Evolutionary conservation across 2,329 filamentous ascomycete genomes (phyloP).

Genomic region (Achaetomium macrosporum): DNA sequence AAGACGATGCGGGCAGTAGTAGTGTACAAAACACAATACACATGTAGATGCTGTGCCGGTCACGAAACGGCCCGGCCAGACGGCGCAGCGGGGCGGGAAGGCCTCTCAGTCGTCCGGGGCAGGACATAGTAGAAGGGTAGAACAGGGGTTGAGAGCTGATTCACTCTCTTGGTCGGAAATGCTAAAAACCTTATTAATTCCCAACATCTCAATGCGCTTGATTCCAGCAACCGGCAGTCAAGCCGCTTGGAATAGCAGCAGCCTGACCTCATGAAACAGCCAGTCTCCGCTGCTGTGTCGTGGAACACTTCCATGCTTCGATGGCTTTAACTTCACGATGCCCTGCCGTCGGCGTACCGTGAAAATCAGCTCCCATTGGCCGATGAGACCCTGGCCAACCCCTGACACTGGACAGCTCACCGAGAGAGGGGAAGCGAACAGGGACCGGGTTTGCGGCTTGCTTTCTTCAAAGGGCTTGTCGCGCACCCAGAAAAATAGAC

Average conservation of each 20-base stretch:
- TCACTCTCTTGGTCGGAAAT: not conserved
- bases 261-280: not conserved
- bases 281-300: not conserved
- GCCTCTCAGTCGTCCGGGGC: not conserved
- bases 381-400: not conserved
- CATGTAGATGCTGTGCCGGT: too few species aligned
- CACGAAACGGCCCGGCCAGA: not conserved
- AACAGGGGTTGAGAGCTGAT: not conserved
- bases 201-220: not conserved
- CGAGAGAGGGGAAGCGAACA: constrained; percentile 2
- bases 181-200: not conserved
- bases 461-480: not conserved
- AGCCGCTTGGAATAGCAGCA: not conserved
- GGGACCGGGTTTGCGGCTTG: constrained; percentile 13
- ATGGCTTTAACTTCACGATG: not conserved
- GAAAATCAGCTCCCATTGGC: constrained; percentile 5
- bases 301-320: constrained; percentile 7
- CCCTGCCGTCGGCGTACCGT: not conserved
- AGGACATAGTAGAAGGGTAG: too few species aligned
- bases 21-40: too few species aligned
- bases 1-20: too few species aligned
- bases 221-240: not conserved
- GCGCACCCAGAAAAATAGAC: not conserved
- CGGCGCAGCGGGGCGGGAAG: not conserved
- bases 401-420: not conserved